Conservation (phyloP, 768 basidiomycete genomes). For the Hydnomerulius pinastri region DNA sequence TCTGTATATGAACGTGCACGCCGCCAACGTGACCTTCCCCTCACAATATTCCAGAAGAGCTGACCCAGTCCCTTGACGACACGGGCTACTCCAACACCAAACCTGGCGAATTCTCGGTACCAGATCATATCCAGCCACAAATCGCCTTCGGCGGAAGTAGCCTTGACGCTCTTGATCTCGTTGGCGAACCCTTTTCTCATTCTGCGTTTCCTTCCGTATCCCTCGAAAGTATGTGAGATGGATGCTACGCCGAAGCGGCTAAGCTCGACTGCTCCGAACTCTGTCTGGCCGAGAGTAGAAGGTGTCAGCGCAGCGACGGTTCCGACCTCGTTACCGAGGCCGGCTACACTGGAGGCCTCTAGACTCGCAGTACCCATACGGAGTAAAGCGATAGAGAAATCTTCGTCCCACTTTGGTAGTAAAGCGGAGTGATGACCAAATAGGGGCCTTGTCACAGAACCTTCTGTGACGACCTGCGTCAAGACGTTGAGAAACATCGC, state of each 20-base stretch:
- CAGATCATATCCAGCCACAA: constrained; percentile 43
- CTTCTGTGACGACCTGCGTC: constrained; percentile 66
- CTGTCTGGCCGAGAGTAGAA: constrained; percentile 13
- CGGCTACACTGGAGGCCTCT: constrained; percentile 71
- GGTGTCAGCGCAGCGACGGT: constrained; percentile 39
- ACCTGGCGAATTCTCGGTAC: constrained; percentile 40
- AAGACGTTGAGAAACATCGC: constrained; percentile 62
- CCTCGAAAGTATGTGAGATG: constrained; percentile 31
- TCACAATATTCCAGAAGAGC: constrained; percentile 17
- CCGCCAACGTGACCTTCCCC: constrained; percentile 13
- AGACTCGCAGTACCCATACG: constrained; percentile 75
- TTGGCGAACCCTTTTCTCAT: constrained; percentile 46
- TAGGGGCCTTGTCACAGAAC: constrained; percentile 58
- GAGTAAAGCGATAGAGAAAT: constrained; percentile 70
- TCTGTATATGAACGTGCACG: constrained; percentile 5
- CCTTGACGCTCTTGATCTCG: constrained; percentile 49
- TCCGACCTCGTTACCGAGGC: constrained; percentile 75
- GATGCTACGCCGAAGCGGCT: constrained; percentile 44
- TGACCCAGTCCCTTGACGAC: constrained; percentile 24
- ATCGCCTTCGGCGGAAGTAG: constrained; percentile 35
- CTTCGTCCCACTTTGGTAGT: constrained; percentile 63
- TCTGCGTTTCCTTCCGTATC: constrained; percentile 22
- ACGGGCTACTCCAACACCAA: constrained; percentile 31
- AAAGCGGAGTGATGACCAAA: constrained; percentile 48
- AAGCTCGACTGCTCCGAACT: constrained; percentile 40